Evolutionary conservation across 306 rosid species (phyloP).

Genomic region (Herpetospermum pedunculosum): DNA sequence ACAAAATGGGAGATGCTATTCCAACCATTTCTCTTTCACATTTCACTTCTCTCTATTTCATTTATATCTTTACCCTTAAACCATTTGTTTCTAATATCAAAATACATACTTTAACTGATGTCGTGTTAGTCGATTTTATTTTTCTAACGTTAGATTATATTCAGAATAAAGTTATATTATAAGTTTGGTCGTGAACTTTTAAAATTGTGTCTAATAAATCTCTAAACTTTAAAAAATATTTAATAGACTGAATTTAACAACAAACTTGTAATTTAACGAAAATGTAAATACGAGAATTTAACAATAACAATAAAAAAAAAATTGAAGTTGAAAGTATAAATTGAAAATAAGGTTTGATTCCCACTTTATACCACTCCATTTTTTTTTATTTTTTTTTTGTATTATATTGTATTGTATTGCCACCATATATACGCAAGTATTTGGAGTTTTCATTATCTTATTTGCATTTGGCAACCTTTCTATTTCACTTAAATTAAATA

Average conservation of each 20-base stretch:
- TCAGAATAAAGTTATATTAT: too few relatives aligned
- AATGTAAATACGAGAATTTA: too few relatives aligned
- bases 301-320: too few relatives aligned
- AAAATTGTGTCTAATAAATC: too few relatives aligned
- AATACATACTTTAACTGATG: too few relatives aligned
- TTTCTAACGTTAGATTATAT: too few relatives aligned
- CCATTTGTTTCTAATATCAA: too few relatives aligned
- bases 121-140: too few relatives aligned
- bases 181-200: too few relatives aligned
- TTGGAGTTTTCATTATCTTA: background rate
- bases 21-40: slow-evolving; percentile 26
- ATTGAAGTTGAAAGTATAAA: background rate
- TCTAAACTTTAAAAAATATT: too few relatives aligned
- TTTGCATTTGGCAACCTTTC: background rate
- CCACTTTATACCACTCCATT: slow-evolving; percentile 18
- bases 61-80: slow-evolving; percentile 14
- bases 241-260: too few relatives aligned
- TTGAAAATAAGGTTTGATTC: background rate
- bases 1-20: slow-evolving; percentile 63
- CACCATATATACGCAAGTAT: background rate
- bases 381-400: background rate
- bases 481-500: background rate
- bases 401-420: background rate
- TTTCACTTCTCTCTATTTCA: slow-evolving; percentile 8
- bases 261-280: too few relatives aligned